phyloP scores from a whole-genome alignment of 2,329 filamentous ascomycete genomes.

The Escovopsis weberi region DNA sequence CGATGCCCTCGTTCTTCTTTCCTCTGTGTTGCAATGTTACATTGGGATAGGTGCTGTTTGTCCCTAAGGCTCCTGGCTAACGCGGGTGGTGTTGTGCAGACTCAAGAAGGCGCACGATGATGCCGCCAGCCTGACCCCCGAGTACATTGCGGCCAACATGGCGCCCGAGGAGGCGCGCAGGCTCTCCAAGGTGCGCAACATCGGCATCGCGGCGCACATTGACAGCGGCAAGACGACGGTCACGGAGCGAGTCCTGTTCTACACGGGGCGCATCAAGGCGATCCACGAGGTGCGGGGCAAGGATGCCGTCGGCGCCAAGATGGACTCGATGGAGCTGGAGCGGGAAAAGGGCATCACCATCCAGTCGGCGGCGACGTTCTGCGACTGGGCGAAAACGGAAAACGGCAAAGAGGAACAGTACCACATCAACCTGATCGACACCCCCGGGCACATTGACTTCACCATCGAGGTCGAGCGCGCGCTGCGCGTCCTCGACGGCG shows the following conservation, averaged over 20 bases:
- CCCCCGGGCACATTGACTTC: conserved; percentile 96
- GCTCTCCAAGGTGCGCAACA: conserved; percentile 76
- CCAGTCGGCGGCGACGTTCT: conserved; percentile 94
- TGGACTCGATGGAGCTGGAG: conserved; percentile 99
- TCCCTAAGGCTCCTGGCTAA: background rate
- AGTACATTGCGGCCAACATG: conserved; percentile 62
- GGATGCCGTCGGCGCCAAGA: conserved; percentile 92
- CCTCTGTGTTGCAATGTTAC: no score
- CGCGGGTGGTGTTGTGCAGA: conserved; percentile 9
- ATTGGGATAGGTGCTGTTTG: no score
- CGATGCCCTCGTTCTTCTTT: conserved; percentile 6
- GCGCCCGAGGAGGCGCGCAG: conserved; percentile 64
- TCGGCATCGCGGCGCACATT: conserved; percentile 97
- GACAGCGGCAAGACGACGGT: conserved; percentile 96
- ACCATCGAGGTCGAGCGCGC: conserved; percentile 97
- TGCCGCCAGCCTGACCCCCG: conserved; percentile 35
- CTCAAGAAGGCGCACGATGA: conserved; percentile 41
- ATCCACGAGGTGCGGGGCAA: conserved; percentile 96
- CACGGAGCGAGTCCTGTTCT: conserved; percentile 94
- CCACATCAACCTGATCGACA: conserved; percentile 97
- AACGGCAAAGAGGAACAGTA: conserved; percentile 78
- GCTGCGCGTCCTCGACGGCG: conserved; percentile 84
- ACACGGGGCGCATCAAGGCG: conserved; percentile 89
- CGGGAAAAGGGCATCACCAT: conserved; percentile 98
- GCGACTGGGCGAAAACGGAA: conserved; percentile 85